Percentiles rank a stretch among this genome's conserved stretches.
Conservation (phyloP, 2,329 filamentous ascomycete genomes). For the Aspergillus neotritici region DNA sequence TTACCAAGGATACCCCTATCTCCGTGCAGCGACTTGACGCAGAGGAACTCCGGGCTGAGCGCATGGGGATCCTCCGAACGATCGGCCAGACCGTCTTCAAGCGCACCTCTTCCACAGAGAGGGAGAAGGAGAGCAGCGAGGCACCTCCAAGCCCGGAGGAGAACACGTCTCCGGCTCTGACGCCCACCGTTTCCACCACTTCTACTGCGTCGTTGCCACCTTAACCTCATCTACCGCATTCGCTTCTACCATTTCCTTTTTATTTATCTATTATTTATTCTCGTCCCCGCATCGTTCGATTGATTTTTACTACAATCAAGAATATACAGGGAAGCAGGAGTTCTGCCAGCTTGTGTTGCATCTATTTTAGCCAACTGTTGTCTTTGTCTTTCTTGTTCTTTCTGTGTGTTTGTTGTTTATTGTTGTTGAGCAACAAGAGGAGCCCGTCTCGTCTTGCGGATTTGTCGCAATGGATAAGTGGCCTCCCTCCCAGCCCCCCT, state of each 20-base stretch:
- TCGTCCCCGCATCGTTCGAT: slow-evolving; percentile 2
- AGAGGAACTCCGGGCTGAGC: slow-evolving; percentile 37
- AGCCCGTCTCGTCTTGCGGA: too few relatives aligned
- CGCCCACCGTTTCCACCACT: slow-evolving; percentile 31
- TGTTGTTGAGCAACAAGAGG: too few relatives aligned
- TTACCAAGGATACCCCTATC: slow-evolving; percentile 58
- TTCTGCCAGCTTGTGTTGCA: slow-evolving; percentile 10
- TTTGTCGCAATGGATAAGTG: too few relatives aligned
- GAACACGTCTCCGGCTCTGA: slow-evolving; percentile 32
- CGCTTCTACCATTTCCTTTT: slow-evolving; percentile 6
- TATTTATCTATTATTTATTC: slow-evolving; percentile 3
- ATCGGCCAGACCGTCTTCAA: slow-evolving; percentile 44
- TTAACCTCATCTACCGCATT: slow-evolving; percentile 1
- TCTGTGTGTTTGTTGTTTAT: neutral
- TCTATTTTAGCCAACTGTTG: slow-evolving; percentile 6
- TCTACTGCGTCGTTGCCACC: slow-evolving; percentile 30
- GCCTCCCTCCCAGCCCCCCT: too few relatives aligned
- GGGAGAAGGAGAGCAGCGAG: slow-evolving; percentile 31
- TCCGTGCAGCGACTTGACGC: slow-evolving; percentile 36
- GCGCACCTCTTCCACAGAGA: slow-evolving; percentile 36
- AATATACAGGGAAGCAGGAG: slow-evolving; percentile 10
- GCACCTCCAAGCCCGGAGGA: slow-evolving; percentile 25
- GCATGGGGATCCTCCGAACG: slow-evolving; percentile 38
- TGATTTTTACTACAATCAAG: neutral
- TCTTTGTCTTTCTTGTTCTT: slow-evolving; percentile 6